Conservation (phyloP, 2,329 filamentous ascomycete genomes). For the Alternaria arbusti region DNA sequence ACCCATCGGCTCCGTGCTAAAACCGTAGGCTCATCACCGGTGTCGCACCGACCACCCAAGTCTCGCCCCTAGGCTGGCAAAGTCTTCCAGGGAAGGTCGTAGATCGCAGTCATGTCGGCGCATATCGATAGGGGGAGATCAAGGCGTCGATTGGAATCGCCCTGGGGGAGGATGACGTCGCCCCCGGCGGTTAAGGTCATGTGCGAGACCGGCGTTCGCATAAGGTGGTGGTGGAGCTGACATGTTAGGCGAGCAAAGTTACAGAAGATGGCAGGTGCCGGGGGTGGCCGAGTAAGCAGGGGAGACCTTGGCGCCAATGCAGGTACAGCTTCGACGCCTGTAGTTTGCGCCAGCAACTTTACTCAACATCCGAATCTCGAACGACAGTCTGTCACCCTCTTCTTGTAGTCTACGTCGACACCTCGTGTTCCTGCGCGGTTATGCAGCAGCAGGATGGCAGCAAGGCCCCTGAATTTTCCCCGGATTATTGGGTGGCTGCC, state of each 20-base stretch:
- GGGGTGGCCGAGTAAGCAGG: constrained; percentile 7
- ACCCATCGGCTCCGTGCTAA: constrained; percentile 15
- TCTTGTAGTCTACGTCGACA: constrained; percentile 4
- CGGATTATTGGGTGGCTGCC: constrained; percentile 40
- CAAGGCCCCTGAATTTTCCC: constrained; percentile 44
- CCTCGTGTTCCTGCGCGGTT: not conserved
- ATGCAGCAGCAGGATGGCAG: constrained; percentile 13
- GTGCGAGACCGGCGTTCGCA: constrained; percentile 19
- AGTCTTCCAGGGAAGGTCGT: not conserved
- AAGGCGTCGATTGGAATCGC: not conserved
- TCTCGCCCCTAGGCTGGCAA: constrained; percentile 8
- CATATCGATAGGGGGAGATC: constrained; percentile 2
- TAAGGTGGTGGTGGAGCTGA: not conserved
- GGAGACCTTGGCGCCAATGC: not conserved
- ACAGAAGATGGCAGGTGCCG: constrained; percentile 9
- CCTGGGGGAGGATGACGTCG: constrained; percentile 22
- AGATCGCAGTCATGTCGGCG: not conserved
- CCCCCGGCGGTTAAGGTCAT: constrained; percentile 12
- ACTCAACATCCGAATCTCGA: constrained; percentile 6
- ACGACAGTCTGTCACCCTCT: constrained; percentile 2
- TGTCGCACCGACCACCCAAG: constrained; percentile 18
- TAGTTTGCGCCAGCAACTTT: not conserved
- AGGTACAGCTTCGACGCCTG: not conserved
- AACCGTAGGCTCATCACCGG: constrained; percentile 17
- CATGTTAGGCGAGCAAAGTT: not conserved